Evolutionary conservation across 148 eudicot genomes (phyloP).

Genomic region (Heliosperma pusillum): DNA sequence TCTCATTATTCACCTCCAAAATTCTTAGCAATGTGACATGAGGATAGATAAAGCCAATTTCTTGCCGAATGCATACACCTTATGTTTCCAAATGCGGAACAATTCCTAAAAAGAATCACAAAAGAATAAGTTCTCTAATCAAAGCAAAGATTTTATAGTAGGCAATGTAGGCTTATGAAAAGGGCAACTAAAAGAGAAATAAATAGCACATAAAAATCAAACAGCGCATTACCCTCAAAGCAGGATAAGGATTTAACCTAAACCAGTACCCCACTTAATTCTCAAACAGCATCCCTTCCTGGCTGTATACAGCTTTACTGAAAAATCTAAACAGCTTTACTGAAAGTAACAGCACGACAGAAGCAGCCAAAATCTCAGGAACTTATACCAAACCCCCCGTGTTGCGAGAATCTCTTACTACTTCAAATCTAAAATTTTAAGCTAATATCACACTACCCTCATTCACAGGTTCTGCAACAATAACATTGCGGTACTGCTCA

Average conservation of each 20-base stretch:
- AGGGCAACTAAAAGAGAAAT: not conserved
- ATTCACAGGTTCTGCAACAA: no score
- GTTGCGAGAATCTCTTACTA: no score
- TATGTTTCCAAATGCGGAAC: not conserved
- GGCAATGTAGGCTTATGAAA: not conserved
- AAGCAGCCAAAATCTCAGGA: no score
- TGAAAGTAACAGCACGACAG: no score
- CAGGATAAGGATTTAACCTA: not conserved
- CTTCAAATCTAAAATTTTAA: no score
- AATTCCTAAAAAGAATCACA: not conserved
- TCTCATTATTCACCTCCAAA: not conserved
- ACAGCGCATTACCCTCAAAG: not conserved
- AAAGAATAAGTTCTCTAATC: not conserved
- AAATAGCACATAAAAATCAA: not conserved
- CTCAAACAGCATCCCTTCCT: not conserved
- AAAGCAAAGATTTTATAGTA: not conserved
- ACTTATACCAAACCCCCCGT: no score
- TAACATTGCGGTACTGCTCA: no score
- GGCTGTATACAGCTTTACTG: not conserved
- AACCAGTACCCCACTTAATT: constrained; percentile 6
- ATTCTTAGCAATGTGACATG: not conserved
- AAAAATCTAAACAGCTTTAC: not conserved
- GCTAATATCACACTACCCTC: no score
- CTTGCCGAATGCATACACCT: not conserved
- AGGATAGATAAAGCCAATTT: not conserved